Evolutionary conservation across 2,329 filamentous ascomycete species (phyloP).

Genomic region (Ramularia collo-cygni): DNA sequence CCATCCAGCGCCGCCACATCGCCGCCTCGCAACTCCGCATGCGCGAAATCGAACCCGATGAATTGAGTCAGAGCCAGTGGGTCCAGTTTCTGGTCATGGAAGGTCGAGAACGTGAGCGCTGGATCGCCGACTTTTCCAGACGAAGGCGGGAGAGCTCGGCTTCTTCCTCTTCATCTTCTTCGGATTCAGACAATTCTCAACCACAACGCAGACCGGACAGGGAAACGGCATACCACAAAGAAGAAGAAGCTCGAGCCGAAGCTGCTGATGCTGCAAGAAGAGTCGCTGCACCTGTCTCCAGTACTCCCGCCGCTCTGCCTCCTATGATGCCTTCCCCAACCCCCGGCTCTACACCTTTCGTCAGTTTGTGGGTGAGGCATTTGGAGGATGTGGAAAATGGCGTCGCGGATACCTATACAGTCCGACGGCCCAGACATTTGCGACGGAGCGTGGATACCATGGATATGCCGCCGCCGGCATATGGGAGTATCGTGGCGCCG

Average conservation of each 20-base stretch:
- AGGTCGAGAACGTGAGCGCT: conserved; percentile 27
- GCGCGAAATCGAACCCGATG: conserved; percentile 30
- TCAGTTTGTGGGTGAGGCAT: conserved; percentile 26
- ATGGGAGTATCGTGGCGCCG: conserved; percentile 24
- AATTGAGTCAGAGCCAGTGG: conserved; percentile 29
- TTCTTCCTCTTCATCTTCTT: conserved; percentile 13
- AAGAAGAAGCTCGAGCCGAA: conserved; percentile 26
- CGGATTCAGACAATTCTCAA: too few relatives aligned
- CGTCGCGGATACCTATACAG: conserved; percentile 12
- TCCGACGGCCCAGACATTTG: conserved; percentile 18
- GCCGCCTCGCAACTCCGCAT: conserved; percentile 30
- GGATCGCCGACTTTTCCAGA: conserved; percentile 26
- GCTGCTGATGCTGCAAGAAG: conserved; percentile 22
- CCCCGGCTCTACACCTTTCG: conserved; percentile 21
- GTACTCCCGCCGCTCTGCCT: conserved; percentile 4
- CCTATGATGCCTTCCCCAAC: conserved; percentile 1
- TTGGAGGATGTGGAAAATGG: conserved; percentile 21
- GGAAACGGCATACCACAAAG: conserved; percentile 23
- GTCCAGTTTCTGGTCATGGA: conserved; percentile 31
- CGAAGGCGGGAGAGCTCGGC: conserved; percentile 23
- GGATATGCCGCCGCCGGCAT: conserved; percentile 25
- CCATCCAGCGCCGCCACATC: conserved; percentile 29
- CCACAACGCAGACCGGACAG: conserved; percentile 13
- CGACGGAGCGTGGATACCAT: conserved; percentile 21
- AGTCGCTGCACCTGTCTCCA: conserved; percentile 6